These are phyloP conservation scores for Ganoderma multipileum DNA, from an alignment of 1,284 basidiomycete species.

Conservation along the genomic window DNA sequence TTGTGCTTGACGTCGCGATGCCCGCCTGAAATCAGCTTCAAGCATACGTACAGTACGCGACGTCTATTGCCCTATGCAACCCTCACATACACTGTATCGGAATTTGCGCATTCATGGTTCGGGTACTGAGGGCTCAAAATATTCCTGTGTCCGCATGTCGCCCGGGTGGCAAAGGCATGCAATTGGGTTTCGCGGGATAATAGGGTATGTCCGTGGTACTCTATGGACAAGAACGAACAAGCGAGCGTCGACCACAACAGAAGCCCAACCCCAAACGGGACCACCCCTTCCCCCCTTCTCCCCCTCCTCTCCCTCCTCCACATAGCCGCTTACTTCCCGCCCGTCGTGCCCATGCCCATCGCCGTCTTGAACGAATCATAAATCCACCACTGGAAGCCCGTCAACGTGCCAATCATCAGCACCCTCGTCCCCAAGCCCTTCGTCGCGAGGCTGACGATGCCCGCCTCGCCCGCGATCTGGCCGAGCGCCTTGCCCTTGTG, in stretches of 20 bases:
- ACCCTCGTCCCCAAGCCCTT: constrained; percentile 85
- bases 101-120: too few relatives aligned
- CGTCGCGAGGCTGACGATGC: constrained; percentile 65
- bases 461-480: constrained; percentile 72
- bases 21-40: too few relatives aligned
- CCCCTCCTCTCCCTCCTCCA: background rate
- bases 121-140: too few relatives aligned
- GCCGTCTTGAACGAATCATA: constrained; percentile 82
- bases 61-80: too few relatives aligned
- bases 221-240: constrained; percentile 18
- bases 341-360: constrained; percentile 85
- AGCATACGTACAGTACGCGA: too few relatives aligned
- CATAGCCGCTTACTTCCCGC: constrained; percentile 68
- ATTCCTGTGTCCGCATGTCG: background rate
- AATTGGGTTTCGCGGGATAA: background rate
- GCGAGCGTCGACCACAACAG: constrained; percentile 10
- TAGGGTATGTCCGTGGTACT: constrained; percentile 20
- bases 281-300: background rate
- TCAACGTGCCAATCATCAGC: constrained; percentile 82
- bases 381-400: constrained; percentile 92
- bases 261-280: too few relatives aligned
- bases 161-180: background rate
- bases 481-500: constrained; percentile 81
- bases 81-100: too few relatives aligned
- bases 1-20: too few relatives aligned